phyloP scores from a whole-genome alignment of 345 rosid species.

The Salix arbutifolia region DNA sequence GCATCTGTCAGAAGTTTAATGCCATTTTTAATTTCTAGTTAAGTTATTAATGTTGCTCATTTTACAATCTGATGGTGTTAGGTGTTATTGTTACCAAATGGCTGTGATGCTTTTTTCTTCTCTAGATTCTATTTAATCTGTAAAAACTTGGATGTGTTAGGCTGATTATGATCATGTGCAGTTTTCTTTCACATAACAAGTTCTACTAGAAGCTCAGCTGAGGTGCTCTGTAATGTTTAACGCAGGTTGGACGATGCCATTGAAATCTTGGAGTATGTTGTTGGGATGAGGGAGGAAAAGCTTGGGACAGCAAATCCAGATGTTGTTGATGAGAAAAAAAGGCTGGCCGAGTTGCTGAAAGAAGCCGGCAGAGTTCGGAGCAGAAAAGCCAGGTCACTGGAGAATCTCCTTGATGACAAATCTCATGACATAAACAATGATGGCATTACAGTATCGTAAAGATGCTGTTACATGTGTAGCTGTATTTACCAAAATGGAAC shows the following conservation, averaged over 20 bases:
- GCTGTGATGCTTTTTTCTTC: not conserved
- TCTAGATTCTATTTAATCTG: not conserved
- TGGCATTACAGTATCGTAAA: slow-evolving; percentile 34
- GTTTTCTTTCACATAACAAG: not conserved
- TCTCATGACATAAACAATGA: slow-evolving; percentile 27
- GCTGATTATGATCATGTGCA: not conserved
- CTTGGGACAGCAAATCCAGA: slow-evolving; percentile 90
- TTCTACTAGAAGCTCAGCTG: not conserved
- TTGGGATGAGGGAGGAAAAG: slow-evolving; percentile 74
- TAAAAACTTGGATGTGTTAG: not conserved
- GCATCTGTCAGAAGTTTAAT: not conserved
- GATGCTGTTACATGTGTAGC: slow-evolving; percentile 2
- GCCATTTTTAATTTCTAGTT: not conserved
- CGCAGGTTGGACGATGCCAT: slow-evolving; percentile 87
- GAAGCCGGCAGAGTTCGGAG: slow-evolving; percentile 72
- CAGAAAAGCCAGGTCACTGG: slow-evolving; percentile 68
- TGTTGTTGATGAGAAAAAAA: slow-evolving; percentile 82
- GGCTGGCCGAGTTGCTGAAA: slow-evolving; percentile 69
- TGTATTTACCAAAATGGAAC: slow-evolving; percentile 14
- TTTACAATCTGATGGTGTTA: not conserved
- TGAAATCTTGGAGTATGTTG: slow-evolving; percentile 59
- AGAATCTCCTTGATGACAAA: slow-evolving; percentile 70
- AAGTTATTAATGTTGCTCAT: not conserved
- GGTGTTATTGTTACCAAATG: not conserved
- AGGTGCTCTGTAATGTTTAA: slow-evolving; percentile 9